Evolutionary conservation across 2,329 filamentous ascomycete genomes (phyloP), one percentile per base, ranked within the genome.

Genomic region (Arachnomyces sp.): DNA sequence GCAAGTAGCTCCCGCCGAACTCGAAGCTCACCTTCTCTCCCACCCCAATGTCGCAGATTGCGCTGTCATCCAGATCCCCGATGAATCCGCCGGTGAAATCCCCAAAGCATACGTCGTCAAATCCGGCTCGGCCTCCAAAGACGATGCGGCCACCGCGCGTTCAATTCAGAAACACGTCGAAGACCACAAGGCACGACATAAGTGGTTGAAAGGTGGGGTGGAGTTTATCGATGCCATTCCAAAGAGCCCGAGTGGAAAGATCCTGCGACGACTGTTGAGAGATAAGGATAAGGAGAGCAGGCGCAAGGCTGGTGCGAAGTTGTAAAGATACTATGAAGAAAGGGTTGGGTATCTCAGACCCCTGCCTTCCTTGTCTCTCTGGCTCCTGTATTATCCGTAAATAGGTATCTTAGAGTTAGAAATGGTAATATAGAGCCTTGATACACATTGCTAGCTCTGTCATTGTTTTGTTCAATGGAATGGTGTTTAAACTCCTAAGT

Each of bases 1-100:
- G 44, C 86, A 92, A 78, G 86, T 92, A 15, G 84, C 86, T 1
- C 86, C 86, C 0, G 86, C 86, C 2, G 86, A 92, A 57, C 75
- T 93, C 1, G 86, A 93, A 63, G 82, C 84, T 1, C 83, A 87
- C 52, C 71, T 93, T 4, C 76, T 93, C 11, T 75, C 79, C 0
- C 85, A 90, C 57, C 77, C 80, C 0, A 71, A 73, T 8, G 85
- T 92, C n/a, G 77, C 78, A 32, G 86, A 93, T 61, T 84, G 79
- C 50, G 80, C 86, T 11, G 85, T 93, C 6, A 86, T 92, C 48
- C 80, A 81, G 11, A 69, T 88, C 1, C 82, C 80, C 0, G 78
- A 81, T 43, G 76, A 77, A 5, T 58, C 66, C 4, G 73, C 78
- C 1, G 78, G 78, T 18, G 78, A 82, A 50, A 63, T 80, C 0